Base-by-base conservation (phyloP, 1,284 basidiomycete species). In the Pseudozyma thailandica region DNA sequence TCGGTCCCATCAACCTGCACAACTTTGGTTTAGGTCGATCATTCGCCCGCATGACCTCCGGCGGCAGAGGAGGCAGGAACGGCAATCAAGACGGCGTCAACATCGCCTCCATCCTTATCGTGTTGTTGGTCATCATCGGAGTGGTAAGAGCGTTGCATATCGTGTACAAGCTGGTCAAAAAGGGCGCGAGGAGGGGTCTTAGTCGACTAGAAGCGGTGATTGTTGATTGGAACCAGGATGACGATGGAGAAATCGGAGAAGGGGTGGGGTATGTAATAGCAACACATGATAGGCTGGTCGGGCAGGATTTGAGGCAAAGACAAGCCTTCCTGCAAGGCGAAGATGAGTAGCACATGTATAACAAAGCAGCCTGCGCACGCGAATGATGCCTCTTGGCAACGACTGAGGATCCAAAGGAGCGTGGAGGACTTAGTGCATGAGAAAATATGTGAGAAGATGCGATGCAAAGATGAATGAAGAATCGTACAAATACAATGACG, bases 21-120 rank as follows among this genome's bases (percentile, higher is more conserved):
- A 76, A 74, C 39, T 69, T 72, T 31, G 74, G 74, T 6, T 56
- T 77, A 1, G 74, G 74, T 7, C 60, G 74, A 6, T 63, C 59
- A 3, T 77, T 77, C 21, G 72, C 72, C 6, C 62, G 74, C 48
- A 59, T 74, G 54, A 71, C 74, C 1, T 55, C 60, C 4, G 38
- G 48, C 27, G 54, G 71, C 41, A 43, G 62, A 2, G 38, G 62
- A 1, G 44, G 58, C 31, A 39, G 48, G 18, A 63, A 55, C 50
- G 56, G 46, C 15, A 55, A 54, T n/a, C 55, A 54, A 26, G 72
- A 74, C n/a, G 72, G 66, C 10, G 66, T 43, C 28, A 61, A 64
- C 39, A 48, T 75, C 12, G 72, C 63, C 16, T 66, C 60, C 6
- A 60, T 75, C 42, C 46, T 77, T 23, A 54, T 77, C 20, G 55